phyloP scores from a whole-genome alignment of 805 yeast species.

The Barnettozyma vustinii region DNA sequence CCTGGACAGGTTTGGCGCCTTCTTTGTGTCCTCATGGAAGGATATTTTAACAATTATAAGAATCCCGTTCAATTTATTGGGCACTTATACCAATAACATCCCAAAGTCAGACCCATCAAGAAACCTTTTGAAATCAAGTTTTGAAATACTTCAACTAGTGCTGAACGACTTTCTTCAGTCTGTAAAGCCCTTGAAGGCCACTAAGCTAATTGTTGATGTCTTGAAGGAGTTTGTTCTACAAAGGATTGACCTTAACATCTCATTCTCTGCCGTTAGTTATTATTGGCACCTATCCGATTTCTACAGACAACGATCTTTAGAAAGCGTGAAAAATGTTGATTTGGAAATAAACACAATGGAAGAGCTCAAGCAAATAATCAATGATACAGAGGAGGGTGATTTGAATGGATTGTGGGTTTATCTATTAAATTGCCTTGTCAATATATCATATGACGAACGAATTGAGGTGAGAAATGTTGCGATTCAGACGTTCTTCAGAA shows the following conservation, averaged over 20 bases:
- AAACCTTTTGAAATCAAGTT: conserved; percentile 56
- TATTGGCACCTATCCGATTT: conserved; percentile 91
- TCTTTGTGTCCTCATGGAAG: conserved; percentile 65
- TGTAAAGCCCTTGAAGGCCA: conserved; percentile 55
- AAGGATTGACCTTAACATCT: conserved; percentile 68
- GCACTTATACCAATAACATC: conserved; percentile 19
- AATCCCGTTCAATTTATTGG: conserved; percentile 49
- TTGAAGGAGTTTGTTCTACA: conserved; percentile 70
- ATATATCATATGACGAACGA: conserved; percentile 58
- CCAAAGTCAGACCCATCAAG: conserved; percentile 16
- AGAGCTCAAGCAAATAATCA: conserved; percentile 25
- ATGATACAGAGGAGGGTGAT: conserved; percentile 18
- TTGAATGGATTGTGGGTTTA: conserved; percentile 54
- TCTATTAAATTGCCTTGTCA: conserved; percentile 54
- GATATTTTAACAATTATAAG: conserved; percentile 54
- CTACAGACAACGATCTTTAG: conserved; percentile 29
- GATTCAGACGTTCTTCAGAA: conserved; percentile 79
- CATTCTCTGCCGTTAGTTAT: conserved; percentile 86
- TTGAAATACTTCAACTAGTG: conserved; percentile 76
- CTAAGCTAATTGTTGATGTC: conserved; percentile 64
- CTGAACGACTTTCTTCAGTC: conserved; percentile 78
- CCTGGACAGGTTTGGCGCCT: conserved; percentile 72
- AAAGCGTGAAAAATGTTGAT: conserved; percentile 1
- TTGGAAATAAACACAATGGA: conserved; percentile 17
- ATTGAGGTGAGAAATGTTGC: conserved; percentile 87